A percentile compares a stretch with the other conserved stretches of the same genome.
phyloP scores from a whole-genome alignment of 768 basidiomycete genomes.

The Boletus subparvulus region DNA sequence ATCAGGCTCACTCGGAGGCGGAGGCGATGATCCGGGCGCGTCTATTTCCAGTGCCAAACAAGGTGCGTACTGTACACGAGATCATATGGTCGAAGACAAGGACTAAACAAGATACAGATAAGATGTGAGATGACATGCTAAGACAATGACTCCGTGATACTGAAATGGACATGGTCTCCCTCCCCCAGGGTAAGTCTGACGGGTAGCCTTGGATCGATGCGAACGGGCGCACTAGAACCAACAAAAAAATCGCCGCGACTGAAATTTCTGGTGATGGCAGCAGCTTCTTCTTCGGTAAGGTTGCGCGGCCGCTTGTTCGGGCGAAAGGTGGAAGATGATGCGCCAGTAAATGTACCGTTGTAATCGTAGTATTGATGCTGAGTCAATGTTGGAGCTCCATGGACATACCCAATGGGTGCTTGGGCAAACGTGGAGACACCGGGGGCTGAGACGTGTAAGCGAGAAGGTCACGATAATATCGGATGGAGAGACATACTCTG shows the following conservation, averaged over 20 bases:
- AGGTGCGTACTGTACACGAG: constrained; percentile 22
- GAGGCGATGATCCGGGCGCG: neutral
- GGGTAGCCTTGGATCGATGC: constrained; percentile 78
- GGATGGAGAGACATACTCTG: constrained; percentile 21
- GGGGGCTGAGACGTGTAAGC: constrained; percentile 25
- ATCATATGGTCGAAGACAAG: constrained; percentile 9
- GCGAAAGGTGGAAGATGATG: constrained; percentile 76
- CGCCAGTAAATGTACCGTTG: constrained; percentile 62
- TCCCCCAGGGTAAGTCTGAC: constrained; percentile 79
- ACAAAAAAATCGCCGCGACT: constrained; percentile 82
- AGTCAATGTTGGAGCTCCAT: constrained; percentile 45
- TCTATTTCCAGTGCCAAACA: constrained; percentile 12
- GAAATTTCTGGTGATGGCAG: constrained; percentile 81
- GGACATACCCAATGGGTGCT: constrained; percentile 39
- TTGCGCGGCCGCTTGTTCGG: constrained; percentile 75
- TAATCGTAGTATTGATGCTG: constrained; percentile 77
- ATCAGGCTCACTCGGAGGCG: neutral
- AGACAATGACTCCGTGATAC: constrained; percentile 50
- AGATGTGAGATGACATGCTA: constrained; percentile 25
- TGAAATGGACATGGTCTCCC: constrained; percentile 76
- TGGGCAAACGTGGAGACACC: constrained; percentile 40
- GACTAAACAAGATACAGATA: constrained; percentile 20
- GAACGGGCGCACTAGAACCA: constrained; percentile 75
- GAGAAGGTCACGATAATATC: neutral
- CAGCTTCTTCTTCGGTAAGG: constrained; percentile 80